Conservation (phyloP, 257 asterid species). For the Solanum sejunctum region DNA sequence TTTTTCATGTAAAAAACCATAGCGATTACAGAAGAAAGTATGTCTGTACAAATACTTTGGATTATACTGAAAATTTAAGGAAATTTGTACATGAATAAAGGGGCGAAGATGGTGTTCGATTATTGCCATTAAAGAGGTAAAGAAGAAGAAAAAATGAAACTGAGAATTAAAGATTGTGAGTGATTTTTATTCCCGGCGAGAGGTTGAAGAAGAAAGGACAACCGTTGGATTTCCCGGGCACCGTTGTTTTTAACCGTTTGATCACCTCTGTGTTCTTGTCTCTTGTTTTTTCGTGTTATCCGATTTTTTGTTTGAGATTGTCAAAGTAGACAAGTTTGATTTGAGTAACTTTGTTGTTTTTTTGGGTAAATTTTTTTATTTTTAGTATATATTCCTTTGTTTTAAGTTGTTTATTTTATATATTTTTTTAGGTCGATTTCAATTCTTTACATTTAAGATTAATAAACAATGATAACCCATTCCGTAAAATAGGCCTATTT, state of each 20-base stretch:
- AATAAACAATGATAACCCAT: no score
- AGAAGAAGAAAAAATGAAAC: not conserved
- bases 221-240: slow-evolving; percentile 38
- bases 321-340: not conserved
- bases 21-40: slow-evolving; percentile 27
- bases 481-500: no score
- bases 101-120: slow-evolving; percentile 17
- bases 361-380: no score
- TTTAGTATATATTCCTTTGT: no score
- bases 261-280: not conserved
- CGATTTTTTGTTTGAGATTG: not conserved
- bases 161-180: slow-evolving; percentile 14
- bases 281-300: not conserved
- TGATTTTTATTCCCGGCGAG: slow-evolving; percentile 24
- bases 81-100: slow-evolving; percentile 36
- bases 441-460: no score
- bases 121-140: slow-evolving; percentile 5
- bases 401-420: no score
- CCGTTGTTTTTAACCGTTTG: slow-evolving; percentile 29
- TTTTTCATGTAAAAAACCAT: slow-evolving; percentile 21
- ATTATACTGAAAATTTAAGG: slow-evolving; percentile 22
- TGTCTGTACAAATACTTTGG: slow-evolving; percentile 21
- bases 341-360: no score
- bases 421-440: no score
- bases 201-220: slow-evolving; percentile 18